These are phyloP conservation scores for Mycena citricolor DNA, from an alignment of 1,284 basidiomycete species.

Conservation along the genomic window DNA sequence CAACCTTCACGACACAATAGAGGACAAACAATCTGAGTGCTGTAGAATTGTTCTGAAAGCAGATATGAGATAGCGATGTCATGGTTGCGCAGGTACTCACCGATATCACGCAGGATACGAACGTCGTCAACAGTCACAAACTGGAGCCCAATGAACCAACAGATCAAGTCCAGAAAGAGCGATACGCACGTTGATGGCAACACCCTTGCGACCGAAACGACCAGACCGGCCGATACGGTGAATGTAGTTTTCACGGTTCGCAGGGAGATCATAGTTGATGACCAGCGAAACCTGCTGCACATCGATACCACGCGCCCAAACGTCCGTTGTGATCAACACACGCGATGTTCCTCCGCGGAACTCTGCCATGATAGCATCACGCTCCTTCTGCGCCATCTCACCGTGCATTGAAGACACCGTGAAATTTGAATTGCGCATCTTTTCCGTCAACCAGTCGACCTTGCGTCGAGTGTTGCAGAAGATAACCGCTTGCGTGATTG, in stretches of 20 bases:
- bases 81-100: constrained; percentile 44
- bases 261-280: constrained; percentile 96
- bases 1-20: constrained; percentile 13
- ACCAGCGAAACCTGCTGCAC: constrained; percentile 98
- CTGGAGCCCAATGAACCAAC: constrained; percentile 38
- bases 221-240: constrained; percentile 96
- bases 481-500: constrained; percentile 99
- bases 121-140: constrained; percentile 92
- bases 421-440: constrained; percentile 96
- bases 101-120: constrained; percentile 87
- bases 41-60: constrained; percentile 79
- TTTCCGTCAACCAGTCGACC: constrained; percentile 99
- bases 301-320: constrained; percentile 98
- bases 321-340: constrained; percentile 93
- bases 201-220: constrained; percentile 93
- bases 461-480: constrained; percentile 99
- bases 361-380: constrained; percentile 98
- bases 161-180: constrained; percentile 5
- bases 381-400: constrained; percentile 98
- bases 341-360: constrained; percentile 94
- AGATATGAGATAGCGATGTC: constrained; percentile 20
- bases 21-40: constrained; percentile 77
- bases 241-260: constrained; percentile 99
- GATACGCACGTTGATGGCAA: constrained; percentile 78
- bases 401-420: constrained; percentile 98